Conservation (phyloP, 2,329 filamentous ascomycete species). For the Chrysoporthe puriensis region DNA sequence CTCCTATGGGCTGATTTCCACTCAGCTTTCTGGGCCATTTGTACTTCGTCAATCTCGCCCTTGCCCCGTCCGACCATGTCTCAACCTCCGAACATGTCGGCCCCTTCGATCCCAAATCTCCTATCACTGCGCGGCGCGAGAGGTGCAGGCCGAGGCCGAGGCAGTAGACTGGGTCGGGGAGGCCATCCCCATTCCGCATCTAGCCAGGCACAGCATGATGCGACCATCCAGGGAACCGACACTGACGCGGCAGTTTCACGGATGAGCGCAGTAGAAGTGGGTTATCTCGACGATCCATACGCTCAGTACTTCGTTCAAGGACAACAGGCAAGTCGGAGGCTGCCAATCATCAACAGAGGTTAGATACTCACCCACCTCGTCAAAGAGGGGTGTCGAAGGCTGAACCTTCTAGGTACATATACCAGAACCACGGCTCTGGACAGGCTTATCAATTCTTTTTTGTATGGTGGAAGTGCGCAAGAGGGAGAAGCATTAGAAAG, state of each 20-base stretch:
- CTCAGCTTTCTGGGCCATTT: background rate
- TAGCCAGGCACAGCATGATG: constrained; percentile 60
- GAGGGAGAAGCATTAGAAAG: constrained; percentile 43
- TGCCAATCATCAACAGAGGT: constrained; percentile 96
- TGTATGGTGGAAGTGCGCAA: constrained; percentile 46
- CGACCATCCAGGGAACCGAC: constrained; percentile 85
- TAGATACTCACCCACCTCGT: constrained; percentile 42
- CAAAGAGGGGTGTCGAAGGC: constrained; percentile 71
- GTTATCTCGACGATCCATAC: constrained; percentile 84
- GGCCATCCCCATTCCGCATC: constrained; percentile 31
- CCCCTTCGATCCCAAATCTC: constrained; percentile 79
- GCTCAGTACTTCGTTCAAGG: constrained; percentile 70
- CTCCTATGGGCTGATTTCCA: background rate
- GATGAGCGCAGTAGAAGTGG: constrained; percentile 82
- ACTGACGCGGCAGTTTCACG: constrained; percentile 88
- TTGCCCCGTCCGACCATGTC: constrained; percentile 13
- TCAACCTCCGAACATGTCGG: constrained; percentile 59
- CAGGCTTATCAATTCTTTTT: constrained; percentile 72
- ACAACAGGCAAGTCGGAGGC: constrained; percentile 59
- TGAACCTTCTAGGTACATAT: constrained; percentile 73
- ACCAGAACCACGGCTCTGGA: constrained; percentile 86
- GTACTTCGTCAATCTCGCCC: background rate
- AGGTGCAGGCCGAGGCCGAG: constrained; percentile 39
- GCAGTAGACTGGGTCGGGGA: constrained; percentile 30
- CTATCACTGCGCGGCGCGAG: constrained; percentile 58